phyloP scores from a whole-genome alignment of 768 basidiomycete genomes.

The Tulasnella sp. region DNA sequence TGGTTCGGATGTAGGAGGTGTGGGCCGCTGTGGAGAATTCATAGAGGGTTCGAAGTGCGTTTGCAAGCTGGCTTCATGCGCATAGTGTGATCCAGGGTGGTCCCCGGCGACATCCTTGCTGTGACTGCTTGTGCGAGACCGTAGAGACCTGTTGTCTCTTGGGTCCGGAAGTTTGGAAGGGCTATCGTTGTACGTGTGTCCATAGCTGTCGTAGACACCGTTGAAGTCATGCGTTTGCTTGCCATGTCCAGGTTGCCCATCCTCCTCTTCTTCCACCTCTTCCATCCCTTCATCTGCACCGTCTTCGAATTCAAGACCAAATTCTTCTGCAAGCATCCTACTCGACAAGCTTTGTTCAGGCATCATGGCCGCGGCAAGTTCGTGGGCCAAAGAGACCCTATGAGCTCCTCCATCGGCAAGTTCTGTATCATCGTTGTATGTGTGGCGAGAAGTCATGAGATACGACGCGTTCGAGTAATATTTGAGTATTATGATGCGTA shows the following conservation, averaged over 20 bases:
- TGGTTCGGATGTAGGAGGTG: slow-evolving; percentile 23
- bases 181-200: neutral
- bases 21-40: neutral
- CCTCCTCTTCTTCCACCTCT: slow-evolving; percentile 19
- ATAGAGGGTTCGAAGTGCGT: neutral
- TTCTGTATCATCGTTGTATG: too few species aligned
- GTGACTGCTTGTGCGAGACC: neutral
- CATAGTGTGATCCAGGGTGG: neutral
- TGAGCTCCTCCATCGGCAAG: slow-evolving; percentile 4
- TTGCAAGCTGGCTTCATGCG: neutral
- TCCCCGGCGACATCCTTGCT: neutral
- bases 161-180: neutral
- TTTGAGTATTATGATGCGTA: too few species aligned
- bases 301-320: slow-evolving; percentile 82
- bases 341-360: slow-evolving; percentile 74
- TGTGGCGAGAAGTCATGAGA: too few species aligned
- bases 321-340: slow-evolving; percentile 72
- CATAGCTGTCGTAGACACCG: neutral
- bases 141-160: neutral
- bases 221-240: too few species aligned
- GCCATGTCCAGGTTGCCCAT: neutral
- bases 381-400: slow-evolving; percentile 50
- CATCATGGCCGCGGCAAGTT: slow-evolving; percentile 77
- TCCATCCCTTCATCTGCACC: slow-evolving; percentile 70
- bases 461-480: too few species aligned